Evolutionary conservation across 2,329 filamentous ascomycete species (phyloP).

Genomic region (Pleurostoma richardsiae): DNA sequence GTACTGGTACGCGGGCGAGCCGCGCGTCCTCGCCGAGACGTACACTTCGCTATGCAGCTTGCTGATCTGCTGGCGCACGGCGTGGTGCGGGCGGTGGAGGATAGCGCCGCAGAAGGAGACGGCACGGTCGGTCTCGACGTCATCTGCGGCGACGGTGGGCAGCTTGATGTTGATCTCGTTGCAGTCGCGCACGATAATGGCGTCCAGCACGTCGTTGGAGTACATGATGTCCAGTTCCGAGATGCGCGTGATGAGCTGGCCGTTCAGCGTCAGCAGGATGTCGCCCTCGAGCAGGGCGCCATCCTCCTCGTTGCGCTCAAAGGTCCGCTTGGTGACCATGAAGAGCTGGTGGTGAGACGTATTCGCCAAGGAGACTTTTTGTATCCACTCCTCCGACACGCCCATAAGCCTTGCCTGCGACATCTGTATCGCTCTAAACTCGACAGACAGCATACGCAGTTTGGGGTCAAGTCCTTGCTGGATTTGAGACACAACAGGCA

Average conservation of each 20-base stretch:
- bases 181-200: constrained; percentile 80
- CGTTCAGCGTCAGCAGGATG: constrained; percentile 86
- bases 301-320: constrained; percentile 34
- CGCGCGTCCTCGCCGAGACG: constrained; percentile 79
- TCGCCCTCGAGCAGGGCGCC: constrained; percentile 79
- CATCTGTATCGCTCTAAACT: constrained; percentile 95
- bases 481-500: constrained; percentile 85
- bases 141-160: constrained; percentile 80
- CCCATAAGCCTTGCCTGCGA: constrained; percentile 96
- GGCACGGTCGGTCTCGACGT: constrained; percentile 87
- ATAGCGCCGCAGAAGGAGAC: constrained; percentile 95
- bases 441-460: constrained; percentile 86
- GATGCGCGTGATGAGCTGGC: constrained; percentile 86
- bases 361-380: constrained; percentile 74
- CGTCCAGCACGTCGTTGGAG: constrained; percentile 75
- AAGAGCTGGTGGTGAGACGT: constrained; percentile 93
- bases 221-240: constrained; percentile 97
- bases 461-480: constrained; percentile 74
- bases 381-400: constrained; percentile 92
- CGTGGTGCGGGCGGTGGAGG: constrained; percentile 88
- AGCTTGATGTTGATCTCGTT: constrained; percentile 72
- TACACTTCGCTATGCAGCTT: constrained; percentile 96
- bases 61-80: constrained; percentile 93
- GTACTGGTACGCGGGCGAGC: constrained; percentile 83
- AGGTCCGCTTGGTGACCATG: constrained; percentile 90